These are phyloP conservation scores for Gaeumannomyces tritici DNA, from an alignment of 2,329 filamentous ascomycete species.

Conservation along the genomic window DNA sequence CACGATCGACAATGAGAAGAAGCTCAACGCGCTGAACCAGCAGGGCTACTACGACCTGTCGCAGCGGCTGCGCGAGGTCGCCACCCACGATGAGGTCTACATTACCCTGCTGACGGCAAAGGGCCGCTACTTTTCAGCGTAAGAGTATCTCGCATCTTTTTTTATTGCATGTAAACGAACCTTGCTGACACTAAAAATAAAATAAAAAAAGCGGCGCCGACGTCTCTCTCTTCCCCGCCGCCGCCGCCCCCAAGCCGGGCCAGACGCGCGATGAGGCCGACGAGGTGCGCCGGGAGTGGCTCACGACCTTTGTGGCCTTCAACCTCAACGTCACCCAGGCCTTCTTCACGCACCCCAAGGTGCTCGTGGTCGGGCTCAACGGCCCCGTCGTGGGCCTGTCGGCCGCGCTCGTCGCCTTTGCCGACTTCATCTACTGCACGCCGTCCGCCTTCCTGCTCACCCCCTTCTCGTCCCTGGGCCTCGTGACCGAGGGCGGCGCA, in stretches of 20 bases:
- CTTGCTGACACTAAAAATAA: not conserved
- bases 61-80: conserved; percentile 65
- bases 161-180: too few relatives aligned
- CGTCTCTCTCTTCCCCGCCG: conserved; percentile 45
- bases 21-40: conserved; percentile 74
- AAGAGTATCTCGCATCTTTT: conserved; percentile 20
- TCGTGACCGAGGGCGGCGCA: conserved; percentile 82
- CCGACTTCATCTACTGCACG: conserved; percentile 85
- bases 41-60: conserved; percentile 71
- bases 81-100: conserved; percentile 66
- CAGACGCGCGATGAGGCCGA: conserved; percentile 9
- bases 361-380: conserved; percentile 85
- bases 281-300: conserved; percentile 42
- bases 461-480: conserved; percentile 80
- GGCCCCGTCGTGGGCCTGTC: conserved; percentile 84
- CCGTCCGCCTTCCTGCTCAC: conserved; percentile 80
- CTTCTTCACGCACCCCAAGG: conserved; percentile 90
- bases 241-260: conserved; percentile 24
- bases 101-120: conserved; percentile 79
- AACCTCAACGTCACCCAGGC: conserved; percentile 86
- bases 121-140: conserved; percentile 86
- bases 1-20: conserved; percentile 74
- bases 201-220: conserved; percentile 60
- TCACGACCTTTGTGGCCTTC: conserved; percentile 66
- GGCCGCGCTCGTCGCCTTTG: conserved; percentile 71